These are phyloP conservation scores for Penicillium janthinellum DNA, from an alignment of 2,329 filamentous ascomycete genomes.

Conservation along the genomic window DNA sequence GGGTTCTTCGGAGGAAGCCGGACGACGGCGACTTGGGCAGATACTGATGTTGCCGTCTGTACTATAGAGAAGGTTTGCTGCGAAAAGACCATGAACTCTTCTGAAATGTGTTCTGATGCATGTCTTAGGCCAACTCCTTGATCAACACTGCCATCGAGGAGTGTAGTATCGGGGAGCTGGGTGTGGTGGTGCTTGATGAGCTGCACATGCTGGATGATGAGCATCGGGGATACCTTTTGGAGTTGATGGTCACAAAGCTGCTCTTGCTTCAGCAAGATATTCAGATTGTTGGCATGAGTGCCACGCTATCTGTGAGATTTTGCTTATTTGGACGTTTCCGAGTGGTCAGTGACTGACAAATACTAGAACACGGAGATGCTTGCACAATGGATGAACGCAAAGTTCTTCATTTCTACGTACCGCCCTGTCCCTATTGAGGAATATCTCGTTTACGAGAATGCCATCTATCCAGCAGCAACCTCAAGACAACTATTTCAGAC, in stretches of 20 bases:
- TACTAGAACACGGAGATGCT: conserved; percentile 68
- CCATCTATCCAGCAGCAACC: conserved; percentile 64
- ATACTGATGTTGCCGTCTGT: conserved; percentile 77
- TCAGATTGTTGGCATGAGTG: conserved; percentile 79
- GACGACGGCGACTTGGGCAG: conserved; percentile 66
- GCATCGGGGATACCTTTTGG: conserved; percentile 72
- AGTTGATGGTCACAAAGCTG: conserved; percentile 73
- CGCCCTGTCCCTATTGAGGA: conserved; percentile 75
- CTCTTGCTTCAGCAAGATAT: conserved; percentile 67
- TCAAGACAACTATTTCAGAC: conserved; percentile 62
- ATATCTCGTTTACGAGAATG: conserved; percentile 70
- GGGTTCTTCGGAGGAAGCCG: conserved; percentile 77
- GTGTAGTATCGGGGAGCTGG: conserved; percentile 64
- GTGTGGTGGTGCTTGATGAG: conserved; percentile 72
- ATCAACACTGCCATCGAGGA: conserved; percentile 75
- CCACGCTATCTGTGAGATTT: conserved; percentile 64
- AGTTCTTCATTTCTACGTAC: conserved; percentile 72
- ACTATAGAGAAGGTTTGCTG: conserved; percentile 71
- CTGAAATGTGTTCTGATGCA: conserved; percentile 4
- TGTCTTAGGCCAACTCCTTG: conserved; percentile 67
- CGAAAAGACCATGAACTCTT: not conserved
- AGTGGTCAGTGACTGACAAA: not conserved
- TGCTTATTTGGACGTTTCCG: not conserved
- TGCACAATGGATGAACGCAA: conserved; percentile 69
- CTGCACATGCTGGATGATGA: conserved; percentile 82